These are phyloP conservation scores for Ophiostoma tasmaniense DNA, from an alignment of 2,329 filamentous ascomycete species.

Conservation along the genomic window DNA sequence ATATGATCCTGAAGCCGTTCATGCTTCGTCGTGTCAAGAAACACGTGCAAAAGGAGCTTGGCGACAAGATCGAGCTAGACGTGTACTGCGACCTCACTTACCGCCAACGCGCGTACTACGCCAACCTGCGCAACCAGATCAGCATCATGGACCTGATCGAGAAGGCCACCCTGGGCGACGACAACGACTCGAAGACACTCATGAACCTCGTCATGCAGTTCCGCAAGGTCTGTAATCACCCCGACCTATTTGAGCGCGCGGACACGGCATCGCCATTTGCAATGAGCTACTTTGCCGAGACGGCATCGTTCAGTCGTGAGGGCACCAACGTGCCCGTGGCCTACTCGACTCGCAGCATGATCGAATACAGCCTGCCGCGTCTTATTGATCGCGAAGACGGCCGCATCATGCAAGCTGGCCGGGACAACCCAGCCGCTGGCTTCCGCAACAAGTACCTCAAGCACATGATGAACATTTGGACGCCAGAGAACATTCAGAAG, in stretches of 20 bases:
- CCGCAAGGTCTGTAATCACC: slow-evolving; percentile 97
- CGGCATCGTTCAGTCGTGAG: slow-evolving; percentile 88
- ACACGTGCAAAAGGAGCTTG: slow-evolving; percentile 96
- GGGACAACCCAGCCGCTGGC: slow-evolving; percentile 65
- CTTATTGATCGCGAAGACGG: slow-evolving; percentile 77
- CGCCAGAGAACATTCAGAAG: slow-evolving; percentile 64
- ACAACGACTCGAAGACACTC: slow-evolving; percentile 86
- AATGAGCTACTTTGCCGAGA: slow-evolving; percentile 83
- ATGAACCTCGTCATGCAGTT: slow-evolving; percentile 99
- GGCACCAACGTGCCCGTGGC: slow-evolving; percentile 68
- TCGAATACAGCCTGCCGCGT: slow-evolving; percentile 75
- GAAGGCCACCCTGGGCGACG: slow-evolving; percentile 88
- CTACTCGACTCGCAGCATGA: slow-evolving; percentile 80
- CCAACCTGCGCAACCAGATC: slow-evolving; percentile 89
- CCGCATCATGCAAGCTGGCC: slow-evolving; percentile 63
- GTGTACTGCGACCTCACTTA: slow-evolving; percentile 96
- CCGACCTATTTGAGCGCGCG: slow-evolving; percentile 90
- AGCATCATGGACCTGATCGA: slow-evolving; percentile 98
- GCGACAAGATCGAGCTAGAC: slow-evolving; percentile 96
- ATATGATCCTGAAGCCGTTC: slow-evolving; percentile 99
- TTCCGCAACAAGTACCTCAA: slow-evolving; percentile 70
- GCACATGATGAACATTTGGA: slow-evolving; percentile 86
- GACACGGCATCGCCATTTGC: slow-evolving; percentile 83
- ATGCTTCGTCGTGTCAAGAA: slow-evolving; percentile 99
- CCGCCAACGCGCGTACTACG: slow-evolving; percentile 87